Conservation (phyloP, 495 filamentous ascomycete species). For the Thermothielavioides terrestris region DNA sequence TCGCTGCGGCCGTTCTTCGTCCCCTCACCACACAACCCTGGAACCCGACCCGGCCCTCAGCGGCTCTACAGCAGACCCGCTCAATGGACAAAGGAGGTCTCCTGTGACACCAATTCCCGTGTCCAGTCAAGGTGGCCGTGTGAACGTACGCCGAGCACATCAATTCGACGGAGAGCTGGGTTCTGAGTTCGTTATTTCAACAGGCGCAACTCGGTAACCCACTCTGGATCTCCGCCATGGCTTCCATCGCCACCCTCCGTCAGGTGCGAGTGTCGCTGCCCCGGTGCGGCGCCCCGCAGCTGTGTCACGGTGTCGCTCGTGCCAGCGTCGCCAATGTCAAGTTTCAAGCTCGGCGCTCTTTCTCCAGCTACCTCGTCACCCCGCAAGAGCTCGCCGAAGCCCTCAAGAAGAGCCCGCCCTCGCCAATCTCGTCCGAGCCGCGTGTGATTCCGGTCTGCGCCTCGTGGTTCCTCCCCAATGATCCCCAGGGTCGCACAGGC, state of each 20-base stretch:
- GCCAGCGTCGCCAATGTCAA: not conserved
- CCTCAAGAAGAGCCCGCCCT: conserved; percentile 64
- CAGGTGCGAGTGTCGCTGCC: conserved; percentile 30
- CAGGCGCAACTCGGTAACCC: not conserved
- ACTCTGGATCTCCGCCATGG: conserved; percentile 27
- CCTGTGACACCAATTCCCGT: not conserved
- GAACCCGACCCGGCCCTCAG: not conserved
- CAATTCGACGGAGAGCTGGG: not conserved
- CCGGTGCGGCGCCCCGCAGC: conserved; percentile 15
- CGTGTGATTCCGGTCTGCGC: conserved; percentile 83
- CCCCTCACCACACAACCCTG: conserved; percentile 5
- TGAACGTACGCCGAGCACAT: not conserved
- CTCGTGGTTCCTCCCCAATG: conserved; percentile 94
- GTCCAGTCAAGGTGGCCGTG: not conserved
- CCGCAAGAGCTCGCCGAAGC: conserved; percentile 73
- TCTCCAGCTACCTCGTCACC: conserved; percentile 77
- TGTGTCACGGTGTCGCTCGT: conserved; percentile 13
- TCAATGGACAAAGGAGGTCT: conserved; percentile 6
- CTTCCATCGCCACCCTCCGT: conserved; percentile 28
- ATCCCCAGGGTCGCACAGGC: conserved; percentile 60
- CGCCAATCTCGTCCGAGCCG: conserved; percentile 65
- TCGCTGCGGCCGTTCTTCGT: no score
- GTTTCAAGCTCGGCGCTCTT: conserved; percentile 29
- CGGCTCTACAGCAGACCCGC: not conserved
- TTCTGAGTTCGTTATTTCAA: not conserved